A percentile compares a stretch with the other conserved stretches of the same genome.
These are phyloP conservation scores for Punctularia strigosozonata DNA, from an alignment of 768 basidiomycete species.

Conservation along the genomic window DNA sequence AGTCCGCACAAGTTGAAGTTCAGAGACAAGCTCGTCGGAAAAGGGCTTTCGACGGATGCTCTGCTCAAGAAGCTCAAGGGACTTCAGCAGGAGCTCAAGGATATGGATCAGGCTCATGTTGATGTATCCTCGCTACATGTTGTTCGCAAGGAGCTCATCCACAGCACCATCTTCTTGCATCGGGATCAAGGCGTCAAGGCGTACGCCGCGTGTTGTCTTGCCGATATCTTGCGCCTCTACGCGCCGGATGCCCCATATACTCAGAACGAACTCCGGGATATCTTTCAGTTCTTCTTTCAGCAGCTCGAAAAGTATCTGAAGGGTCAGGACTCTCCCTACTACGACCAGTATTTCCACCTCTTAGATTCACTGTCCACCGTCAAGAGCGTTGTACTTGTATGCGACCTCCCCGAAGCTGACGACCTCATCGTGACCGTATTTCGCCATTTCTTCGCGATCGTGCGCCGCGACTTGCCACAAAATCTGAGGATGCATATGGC, in stretches of 20 bases:
- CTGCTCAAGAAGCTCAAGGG: constrained; percentile 79
- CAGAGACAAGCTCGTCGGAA: constrained; percentile 69
- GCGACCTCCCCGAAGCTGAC: constrained; percentile 81
- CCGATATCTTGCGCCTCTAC: constrained; percentile 85
- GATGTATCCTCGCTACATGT: constrained; percentile 60
- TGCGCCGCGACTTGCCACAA: constrained; percentile 62
- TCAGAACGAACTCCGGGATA: constrained; percentile 78
- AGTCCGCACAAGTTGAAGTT: constrained; percentile 59
- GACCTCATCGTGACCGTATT: constrained; percentile 79
- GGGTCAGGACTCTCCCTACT: constrained; percentile 71
- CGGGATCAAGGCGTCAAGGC: constrained; percentile 96
- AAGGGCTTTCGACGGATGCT: constrained; percentile 68
- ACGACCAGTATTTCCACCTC: constrained; percentile 90
- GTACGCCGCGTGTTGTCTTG: constrained; percentile 87
- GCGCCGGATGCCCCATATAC: constrained; percentile 97
- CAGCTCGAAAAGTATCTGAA: constrained; percentile 72
- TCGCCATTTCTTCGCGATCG: constrained; percentile 68
- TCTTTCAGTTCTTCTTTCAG: constrained; percentile 92
- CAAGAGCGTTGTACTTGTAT: constrained; percentile 89
- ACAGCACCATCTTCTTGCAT: constrained; percentile 74
- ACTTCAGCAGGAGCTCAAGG: constrained; percentile 66
- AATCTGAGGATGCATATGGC: constrained; percentile 78
- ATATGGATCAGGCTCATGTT: constrained; percentile 79
- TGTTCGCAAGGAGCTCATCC: constrained; percentile 71
- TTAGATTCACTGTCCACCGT: constrained; percentile 88